Base-by-base conservation (phyloP, 495 filamentous ascomycete species). In the Saxophila tyrrhenica region DNA sequence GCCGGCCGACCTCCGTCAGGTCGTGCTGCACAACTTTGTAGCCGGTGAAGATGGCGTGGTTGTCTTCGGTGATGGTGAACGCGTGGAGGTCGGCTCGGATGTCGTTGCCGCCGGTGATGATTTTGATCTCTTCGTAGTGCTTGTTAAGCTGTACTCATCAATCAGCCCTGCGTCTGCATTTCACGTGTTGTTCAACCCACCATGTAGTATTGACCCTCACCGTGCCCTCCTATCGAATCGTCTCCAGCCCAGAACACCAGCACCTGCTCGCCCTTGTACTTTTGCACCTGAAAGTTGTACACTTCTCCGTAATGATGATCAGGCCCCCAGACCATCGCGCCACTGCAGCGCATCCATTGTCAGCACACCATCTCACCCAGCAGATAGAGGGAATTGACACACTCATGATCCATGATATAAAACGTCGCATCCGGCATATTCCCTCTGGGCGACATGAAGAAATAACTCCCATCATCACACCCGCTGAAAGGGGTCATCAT, bases 241-340 rank as follows among this genome's bases (percentile, higher is more conserved):
- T 76, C 62, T 0, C 75, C 75, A 16, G 67, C 67, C 76, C 75
- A 78, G 51, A 76, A 78, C 0, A 73, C 75, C 39, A 79, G 54
- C 42, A 55, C 58, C 16, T 20, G 22, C 51, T 58, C n/a, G 22
- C 59, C 59, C 21, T 52, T 54, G 48, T 59, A 62, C 23, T 47
- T 19, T 51, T 62, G 59, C 10, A 59, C 52, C 38, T 58, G 50
- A 2, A 62, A 48, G 22, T 62, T 57, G 55, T 55, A 62, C 15
- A 45, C 42, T 19, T 57, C 38, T 7, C 59, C 59, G 39, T 51
- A 48, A 17, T 42, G 39, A 7, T 62, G 39, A 20, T 25, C 25
- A 2, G 48, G 42, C 1, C 22, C 41, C 58, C 58, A 60, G 13
- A 60, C 29, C 21, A 59, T 32, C 25, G 44, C 47, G 16, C 58